Evolutionary conservation across 2,329 filamentous ascomycete genomes (phyloP).

Genomic region (Zymoseptoria pseudotritici): DNA sequence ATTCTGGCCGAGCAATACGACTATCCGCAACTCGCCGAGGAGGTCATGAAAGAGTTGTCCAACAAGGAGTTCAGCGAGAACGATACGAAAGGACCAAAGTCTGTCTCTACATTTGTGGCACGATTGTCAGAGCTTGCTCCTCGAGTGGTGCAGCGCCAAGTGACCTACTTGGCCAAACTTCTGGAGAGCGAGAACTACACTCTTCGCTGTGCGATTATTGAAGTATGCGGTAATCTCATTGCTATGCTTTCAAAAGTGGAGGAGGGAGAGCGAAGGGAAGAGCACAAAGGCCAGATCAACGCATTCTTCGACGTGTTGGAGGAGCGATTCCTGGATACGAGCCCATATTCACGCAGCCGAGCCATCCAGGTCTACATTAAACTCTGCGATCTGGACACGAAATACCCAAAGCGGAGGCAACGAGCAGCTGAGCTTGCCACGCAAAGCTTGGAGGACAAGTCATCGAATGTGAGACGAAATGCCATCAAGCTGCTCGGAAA

Average conservation of each 20-base stretch:
- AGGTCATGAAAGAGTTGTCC: slow-evolving; percentile 86
- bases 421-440: slow-evolving; percentile 79
- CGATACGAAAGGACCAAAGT: slow-evolving; percentile 91
- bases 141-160: slow-evolving; percentile 90
- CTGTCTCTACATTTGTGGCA: slow-evolving; percentile 85
- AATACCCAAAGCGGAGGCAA: slow-evolving; percentile 87
- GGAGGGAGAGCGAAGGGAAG: slow-evolving; percentile 69
- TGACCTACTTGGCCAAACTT: slow-evolving; percentile 89
- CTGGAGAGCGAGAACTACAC: slow-evolving; percentile 97
- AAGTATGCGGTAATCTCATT: slow-evolving; percentile 95
- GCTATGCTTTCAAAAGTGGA: slow-evolving; percentile 83
- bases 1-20: slow-evolving; percentile 97
- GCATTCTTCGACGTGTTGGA: slow-evolving; percentile 96
- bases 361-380: slow-evolving; percentile 89
- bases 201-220: slow-evolving; percentile 84
- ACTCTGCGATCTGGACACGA: slow-evolving; percentile 89
- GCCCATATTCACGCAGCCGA: slow-evolving; percentile 88
- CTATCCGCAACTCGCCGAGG: slow-evolving; percentile 88
- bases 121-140: slow-evolving; percentile 90
- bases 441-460: slow-evolving; percentile 91
- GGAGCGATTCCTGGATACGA: slow-evolving; percentile 91
- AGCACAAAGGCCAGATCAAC: slow-evolving; percentile 89
- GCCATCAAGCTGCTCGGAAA: slow-evolving; percentile 86
- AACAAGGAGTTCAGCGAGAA: slow-evolving; percentile 98
- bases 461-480: slow-evolving; percentile 91